Base-by-base conservation (phyloP, 306 rosid genomes). In the Ormosia emarginata region DNA sequence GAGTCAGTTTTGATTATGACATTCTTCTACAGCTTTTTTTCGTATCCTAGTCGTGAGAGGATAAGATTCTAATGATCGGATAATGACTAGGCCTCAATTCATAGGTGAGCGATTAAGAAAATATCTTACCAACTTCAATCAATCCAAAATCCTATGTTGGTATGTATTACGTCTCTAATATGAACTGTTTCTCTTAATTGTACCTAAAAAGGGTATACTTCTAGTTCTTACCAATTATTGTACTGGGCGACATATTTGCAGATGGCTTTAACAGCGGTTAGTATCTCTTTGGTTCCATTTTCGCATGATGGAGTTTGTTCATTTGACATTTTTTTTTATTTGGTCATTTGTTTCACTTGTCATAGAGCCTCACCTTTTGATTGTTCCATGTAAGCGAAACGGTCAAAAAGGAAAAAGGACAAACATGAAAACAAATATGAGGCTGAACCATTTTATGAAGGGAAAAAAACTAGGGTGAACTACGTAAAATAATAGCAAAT, bases 151-250 rank as follows among this genome's bases (percentile, higher is more conserved):
- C n/a, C 74, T 59, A 49, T 30, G 74, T 73, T 84, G 18, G 41
- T 66, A 73, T 49, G 77, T 56, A 56, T 58, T 32, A 33, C 30
- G 55, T 18, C 49, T 83, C 71, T 61, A 53, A 56, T 64, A n/a
- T 44, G 83, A 73, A 79, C 76, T 72, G 64, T 78, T 34, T 37
- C 64, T 41, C 71, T 71, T 63, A 78, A 43, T 5, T 72, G 67
- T 53, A 33, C 68, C 46, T 0, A 72, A 69, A 53, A 56, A 61
- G 29, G 77, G 82, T 47, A 37, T 39, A 75, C 10, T 78, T 64
- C 17, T 63, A 63, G 75, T 62, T 83, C 24, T 37, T 12, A 75
- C 40, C 55, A 67, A 37, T 12, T 43, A 37, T 65, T 7, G 68
- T 33, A 58, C 44, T 73, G 57, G 10, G 8, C 8, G 32, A 41